Evolutionary conservation across 768 basidiomycete genomes (phyloP), one percentile per base, ranked within the genome.

Genomic region (Lactarius hatsudake): DNA sequence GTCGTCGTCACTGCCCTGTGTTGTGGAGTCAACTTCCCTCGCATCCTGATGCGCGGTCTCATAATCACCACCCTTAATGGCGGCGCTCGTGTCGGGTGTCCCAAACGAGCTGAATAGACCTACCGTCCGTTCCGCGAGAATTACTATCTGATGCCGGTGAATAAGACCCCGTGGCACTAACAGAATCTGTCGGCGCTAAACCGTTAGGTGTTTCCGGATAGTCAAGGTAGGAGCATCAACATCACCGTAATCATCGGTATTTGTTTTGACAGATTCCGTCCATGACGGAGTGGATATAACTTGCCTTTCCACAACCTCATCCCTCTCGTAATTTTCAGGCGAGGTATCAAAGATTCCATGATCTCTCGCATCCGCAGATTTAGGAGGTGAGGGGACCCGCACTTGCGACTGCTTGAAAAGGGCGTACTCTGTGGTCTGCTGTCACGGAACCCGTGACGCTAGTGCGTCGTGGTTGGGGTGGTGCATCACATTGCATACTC

Each of bases 1-100:
- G 28, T 58, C 55, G n/a, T 42, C 63, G 5, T 77, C 74, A 65
- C 72, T 65, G 32, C 57, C 66, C 17, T 59, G 55, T 28, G 45
- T 43, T 28, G 64, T 62, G n/a, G 55, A 17, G 17, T 57, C 28
- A 32, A 40, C 17, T 18, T 36, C 15, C 20, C 30, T 43, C 23
- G 23, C 26, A 32, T 62, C 40, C 13, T n/a, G 26, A 7, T 12
- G 59, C 23, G 53, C 28, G 26, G 45, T 28, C 3, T 51, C 48
- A n/a, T 42, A 15, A 7, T 30, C 36, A 36, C 30, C 45, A 23
- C 48, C 15, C 17, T 10, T 26, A 3, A 32, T 28, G 7, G 12
- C 3, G 13, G 51, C 54, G 20, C 20, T 13, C 20, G 4, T 0
- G 12, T 56, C 51, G 18, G 30, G 38, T 40, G 26, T 58, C 30